phyloP scores from a whole-genome alignment of 208 protist species.

The Leishmania tropica region DNA sequence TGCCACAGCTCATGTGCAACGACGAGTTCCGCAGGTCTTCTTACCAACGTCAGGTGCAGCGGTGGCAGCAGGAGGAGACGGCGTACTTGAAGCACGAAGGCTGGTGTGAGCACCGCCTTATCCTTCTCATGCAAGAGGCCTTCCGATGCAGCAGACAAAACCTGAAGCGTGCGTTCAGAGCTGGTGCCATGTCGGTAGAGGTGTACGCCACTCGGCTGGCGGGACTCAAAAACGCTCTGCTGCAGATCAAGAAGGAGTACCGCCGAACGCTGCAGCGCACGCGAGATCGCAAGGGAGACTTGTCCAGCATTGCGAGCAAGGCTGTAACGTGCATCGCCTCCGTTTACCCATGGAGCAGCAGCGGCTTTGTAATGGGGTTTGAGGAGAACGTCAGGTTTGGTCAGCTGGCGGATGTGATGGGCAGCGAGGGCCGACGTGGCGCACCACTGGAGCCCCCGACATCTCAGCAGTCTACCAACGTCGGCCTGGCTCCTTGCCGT shows the following conservation, averaged over 20 bases:
- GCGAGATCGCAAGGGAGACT: conserved; percentile 26
- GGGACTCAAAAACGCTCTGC: conserved; percentile 15
- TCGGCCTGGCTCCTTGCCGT: not conserved
- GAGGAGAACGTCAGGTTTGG: conserved; percentile 41
- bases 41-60: conserved; percentile 28
- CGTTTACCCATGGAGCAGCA: conserved; percentile 51
- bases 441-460: not conserved
- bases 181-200: conserved; percentile 5
- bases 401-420: not conserved
- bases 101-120: conserved; percentile 43
- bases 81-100: conserved; percentile 35
- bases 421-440: conserved; percentile 1
- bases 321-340: conserved; percentile 48
- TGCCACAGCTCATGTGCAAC: not conserved
- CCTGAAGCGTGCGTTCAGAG: conserved; percentile 6
- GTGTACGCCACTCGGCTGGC: conserved; percentile 7
- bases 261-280: conserved; percentile 42
- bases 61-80: conserved; percentile 38
- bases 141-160: conserved; percentile 27
- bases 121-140: conserved; percentile 54
- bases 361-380: conserved; percentile 45
- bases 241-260: conserved; percentile 45
- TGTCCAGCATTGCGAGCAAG: conserved; percentile 35
- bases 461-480: not conserved
- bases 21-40: conserved; percentile 22